Base-by-base conservation (phyloP, 805 yeast genomes). In the Suhomyces pyralidae region DNA sequence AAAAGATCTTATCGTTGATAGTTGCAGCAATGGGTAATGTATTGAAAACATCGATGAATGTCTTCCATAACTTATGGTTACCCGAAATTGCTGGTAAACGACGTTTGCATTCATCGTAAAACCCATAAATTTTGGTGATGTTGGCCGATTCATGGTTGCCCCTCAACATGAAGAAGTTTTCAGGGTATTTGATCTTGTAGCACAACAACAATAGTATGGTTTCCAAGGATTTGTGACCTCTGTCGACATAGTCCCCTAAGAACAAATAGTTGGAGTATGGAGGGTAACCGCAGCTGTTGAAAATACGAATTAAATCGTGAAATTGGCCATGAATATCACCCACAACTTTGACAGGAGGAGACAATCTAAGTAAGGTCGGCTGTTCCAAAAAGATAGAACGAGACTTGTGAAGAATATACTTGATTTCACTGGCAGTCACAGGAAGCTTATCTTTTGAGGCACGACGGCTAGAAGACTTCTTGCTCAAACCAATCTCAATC, bases 291-390 rank as follows among this genome's bases (percentile, higher is more conserved):
- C 84, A 80, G n/a, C 76, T 67, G 60, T 80, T 79, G 65, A 81
- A 81, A 36, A 81, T 80, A 50, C 86, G 65, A 40, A 81, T 63
- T 56, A 81, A 71, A 63, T 81, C 86, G 57, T 71, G 68, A 59
- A 77, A 81, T 58, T 81, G 86, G 3, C 86, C 96, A 68, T 88
- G 94, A 51, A 88, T 85, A 69, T 90, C 91, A 43, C 94, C 94
- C 6, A 88, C 93, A 53, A 88, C 81, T 65, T 88, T 88, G 3
- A 88, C 93, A 0, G 94, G 92, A 0, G 94, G 86, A 1, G 87
- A 83, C 55, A 86, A 69, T 58, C 83, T 82, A 54, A 86, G 71
- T 49, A 86, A 65, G 32, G 85, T 78, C 7, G 92, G 91, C 60
- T 86, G 92, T 8, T 70, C 74, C 65, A 85, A 62, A 51, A 86